phyloP scores from a whole-genome alignment of 345 rosid genomes.

The Balakata baccata region DNA sequence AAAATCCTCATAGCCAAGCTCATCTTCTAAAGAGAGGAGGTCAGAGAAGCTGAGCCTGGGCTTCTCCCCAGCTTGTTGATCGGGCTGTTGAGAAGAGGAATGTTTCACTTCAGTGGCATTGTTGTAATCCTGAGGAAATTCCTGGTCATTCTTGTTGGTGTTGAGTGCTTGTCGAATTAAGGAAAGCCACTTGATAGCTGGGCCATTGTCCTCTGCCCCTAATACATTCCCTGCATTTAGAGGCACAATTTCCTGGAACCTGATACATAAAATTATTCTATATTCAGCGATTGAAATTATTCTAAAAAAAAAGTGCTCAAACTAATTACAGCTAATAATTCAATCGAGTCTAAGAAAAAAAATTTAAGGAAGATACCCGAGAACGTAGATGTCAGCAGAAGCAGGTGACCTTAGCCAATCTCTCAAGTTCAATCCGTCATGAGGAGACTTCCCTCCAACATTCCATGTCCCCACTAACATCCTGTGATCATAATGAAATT shows the following conservation, averaged over 20 bases:
- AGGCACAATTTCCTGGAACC: slow-evolving; percentile 51
- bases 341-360: background rate
- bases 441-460: slow-evolving; percentile 36
- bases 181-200: slow-evolving; percentile 28
- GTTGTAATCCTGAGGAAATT: background rate
- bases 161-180: slow-evolving; percentile 32
- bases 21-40: slow-evolving; percentile 41
- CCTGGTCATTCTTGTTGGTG: background rate
- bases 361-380: slow-evolving; percentile 23
- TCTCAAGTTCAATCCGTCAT: slow-evolving; percentile 25
- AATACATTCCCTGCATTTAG: slow-evolving; percentile 37
- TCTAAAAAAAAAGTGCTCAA: too few relatives aligned
- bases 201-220: slow-evolving; percentile 27
- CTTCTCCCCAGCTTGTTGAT: slow-evolving; percentile 7
- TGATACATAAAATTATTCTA: slow-evolving; percentile 5
- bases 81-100: background rate
- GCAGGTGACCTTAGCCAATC: slow-evolving; percentile 26
- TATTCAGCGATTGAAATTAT: too few relatives aligned
- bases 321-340: too few relatives aligned
- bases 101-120: background rate
- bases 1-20: slow-evolving; percentile 37
- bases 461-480: slow-evolving; percentile 47
- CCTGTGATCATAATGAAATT: background rate
- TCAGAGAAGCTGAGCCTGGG: slow-evolving; percentile 58
- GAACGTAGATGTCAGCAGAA: slow-evolving; percentile 35